Evolutionary conservation across 352 stramenopile species (phyloP), one percentile per base, ranked within the genome.

Genomic region (Pythium scleroteichum): DNA sequence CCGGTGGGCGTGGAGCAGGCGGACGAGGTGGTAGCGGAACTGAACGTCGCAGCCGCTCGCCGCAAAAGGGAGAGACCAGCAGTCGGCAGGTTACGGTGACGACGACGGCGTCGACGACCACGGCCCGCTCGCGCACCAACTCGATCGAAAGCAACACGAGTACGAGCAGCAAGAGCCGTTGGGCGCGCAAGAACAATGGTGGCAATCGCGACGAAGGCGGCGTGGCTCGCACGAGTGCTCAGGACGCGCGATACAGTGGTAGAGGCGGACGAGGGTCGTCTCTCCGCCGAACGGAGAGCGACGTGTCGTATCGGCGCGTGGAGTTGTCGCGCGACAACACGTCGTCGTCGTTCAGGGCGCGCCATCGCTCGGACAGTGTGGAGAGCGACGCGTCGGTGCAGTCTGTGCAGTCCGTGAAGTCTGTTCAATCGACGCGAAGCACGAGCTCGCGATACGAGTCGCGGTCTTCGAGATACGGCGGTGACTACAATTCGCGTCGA

Each of bases 141-240:
- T 71, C 64, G 38, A 66, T 60, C 16, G 64, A 66, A 26, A 71
- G 64, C 64, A 64, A 63, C 24, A 29, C 58, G 3, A 71, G 57
- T 26, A 64, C 61, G 17, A 33, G 26, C 40, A 61, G 53, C 46
- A 53, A 48, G 20, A 59, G 16, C 47, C 65, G 45, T 23, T 69
- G 27, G 54, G 45, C 27, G 44, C 69, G 53, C 20, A 67, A 70
- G 41, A 27, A 39, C 42, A 64, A 56, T 14, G 52, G 35, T 3
- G 44, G 42, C 13, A 48, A 20, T n/a, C 45, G 49, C n/a, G n/a
- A n/a, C n/a, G n/a, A n/a, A 10, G 44, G 22, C 13, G 19, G 9
- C 17, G 44, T 3, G 23, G 35, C 32, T 26, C 3, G 45, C 1
- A 29, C 51, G 44, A 48, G 42, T 19, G 58, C 33, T 22, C 63